Evolutionary conservation across 495 filamentous ascomycete species (phyloP).

Genomic region (Aspergillus incahuasiensis): DNA sequence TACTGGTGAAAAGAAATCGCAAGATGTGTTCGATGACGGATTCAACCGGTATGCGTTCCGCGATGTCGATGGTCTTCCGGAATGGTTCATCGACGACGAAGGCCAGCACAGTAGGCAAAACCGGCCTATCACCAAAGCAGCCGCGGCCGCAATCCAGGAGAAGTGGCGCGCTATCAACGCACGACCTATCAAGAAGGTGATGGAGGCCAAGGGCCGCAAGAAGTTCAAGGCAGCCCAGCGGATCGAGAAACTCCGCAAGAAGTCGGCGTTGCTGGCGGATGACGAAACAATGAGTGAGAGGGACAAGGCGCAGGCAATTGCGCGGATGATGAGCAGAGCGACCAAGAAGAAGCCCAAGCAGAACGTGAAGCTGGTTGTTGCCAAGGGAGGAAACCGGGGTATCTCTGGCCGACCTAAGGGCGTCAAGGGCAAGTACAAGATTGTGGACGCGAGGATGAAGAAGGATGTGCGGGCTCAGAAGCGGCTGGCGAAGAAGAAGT

Average conservation of each 20-base stretch:
- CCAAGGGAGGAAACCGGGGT: constrained; percentile 77
- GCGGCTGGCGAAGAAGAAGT: constrained; percentile 66
- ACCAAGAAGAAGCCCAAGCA: constrained; percentile 80
- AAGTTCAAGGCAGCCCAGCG: constrained; percentile 90
- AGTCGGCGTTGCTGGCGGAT: constrained; percentile 77
- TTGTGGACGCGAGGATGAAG: constrained; percentile 95
- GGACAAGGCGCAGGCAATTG: constrained; percentile 85
- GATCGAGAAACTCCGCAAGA: constrained; percentile 92
- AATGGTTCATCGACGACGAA: constrained; percentile 98
- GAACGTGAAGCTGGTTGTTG: constrained; percentile 85
- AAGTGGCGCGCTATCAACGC: constrained; percentile 92
- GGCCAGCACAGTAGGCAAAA: constrained; percentile 73
- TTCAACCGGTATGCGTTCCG: constrained; percentile 92
- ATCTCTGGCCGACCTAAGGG: constrained; percentile 72
- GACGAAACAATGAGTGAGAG: constrained; percentile 90
- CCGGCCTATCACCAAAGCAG: constrained; percentile 84
- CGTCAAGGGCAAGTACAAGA: constrained; percentile 98
- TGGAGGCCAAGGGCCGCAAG: constrained; percentile 91
- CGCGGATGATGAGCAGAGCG: constrained; percentile 74
- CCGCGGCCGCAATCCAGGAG: constrained; percentile 89
- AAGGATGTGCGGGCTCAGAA: constrained; percentile 95
- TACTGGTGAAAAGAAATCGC: constrained; percentile 70
- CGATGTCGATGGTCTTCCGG: constrained; percentile 87
- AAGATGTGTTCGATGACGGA: constrained; percentile 79
- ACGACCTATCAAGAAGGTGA: constrained; percentile 97